phyloP scores from a whole-genome alignment of 2,329 filamentous ascomycete species.

The Biscogniauxia mediterranea region DNA sequence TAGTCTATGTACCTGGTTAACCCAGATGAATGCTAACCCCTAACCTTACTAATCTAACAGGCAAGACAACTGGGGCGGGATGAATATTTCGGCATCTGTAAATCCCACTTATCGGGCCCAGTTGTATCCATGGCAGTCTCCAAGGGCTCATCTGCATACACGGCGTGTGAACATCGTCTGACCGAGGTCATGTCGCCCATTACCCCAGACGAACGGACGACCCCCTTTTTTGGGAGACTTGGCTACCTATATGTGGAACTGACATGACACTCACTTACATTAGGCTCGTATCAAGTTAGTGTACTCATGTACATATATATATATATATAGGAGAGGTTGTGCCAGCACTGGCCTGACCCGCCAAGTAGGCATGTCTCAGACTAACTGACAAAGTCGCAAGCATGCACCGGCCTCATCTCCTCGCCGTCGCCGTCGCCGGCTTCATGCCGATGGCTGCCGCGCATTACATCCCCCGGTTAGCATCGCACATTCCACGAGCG shows the following conservation, averaged over 20 bases:
- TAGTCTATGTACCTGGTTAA: background rate
- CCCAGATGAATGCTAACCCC: too few relatives aligned
- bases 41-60: background rate
- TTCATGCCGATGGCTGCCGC: conserved; percentile 5
- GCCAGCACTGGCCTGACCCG: too few relatives aligned
- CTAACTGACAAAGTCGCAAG: background rate
- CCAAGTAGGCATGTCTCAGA: background rate
- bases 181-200: conserved; percentile 1
- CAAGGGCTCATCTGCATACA: background rate
- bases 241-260: background rate
- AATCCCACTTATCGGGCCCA: too few relatives aligned
- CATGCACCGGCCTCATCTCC: conserved; percentile 8
- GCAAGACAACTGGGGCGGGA: too few relatives aligned
- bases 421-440: conserved; percentile 2
- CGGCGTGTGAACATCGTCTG: background rate
- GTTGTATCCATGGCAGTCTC: background rate
- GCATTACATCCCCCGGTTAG: conserved; percentile 8
- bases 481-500: conserved; percentile 7
- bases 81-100: too few relatives aligned
- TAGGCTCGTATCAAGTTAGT: background rate
- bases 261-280: background rate
- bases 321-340: background rate
- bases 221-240: background rate
- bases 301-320: background rate
- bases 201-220: background rate